Conservation (phyloP, 441 rosid genomes). For the Aleurites moluccanus region DNA sequence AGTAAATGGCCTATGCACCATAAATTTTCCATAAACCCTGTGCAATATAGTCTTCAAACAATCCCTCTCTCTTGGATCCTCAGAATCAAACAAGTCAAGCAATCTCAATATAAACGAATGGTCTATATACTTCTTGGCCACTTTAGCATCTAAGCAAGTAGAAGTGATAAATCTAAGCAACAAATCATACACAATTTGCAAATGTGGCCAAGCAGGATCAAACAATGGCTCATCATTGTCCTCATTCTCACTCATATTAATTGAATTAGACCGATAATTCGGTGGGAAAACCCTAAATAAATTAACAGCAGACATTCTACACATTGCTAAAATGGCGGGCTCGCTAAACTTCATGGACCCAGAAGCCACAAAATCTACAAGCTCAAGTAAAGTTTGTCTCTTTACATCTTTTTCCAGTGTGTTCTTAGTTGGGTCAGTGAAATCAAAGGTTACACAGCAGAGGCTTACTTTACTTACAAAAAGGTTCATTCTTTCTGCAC, state of each 20-base stretch:
- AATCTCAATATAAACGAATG: slow-evolving; percentile 77
- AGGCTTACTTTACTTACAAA: slow-evolving; percentile 84
- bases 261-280: slow-evolving; percentile 45
- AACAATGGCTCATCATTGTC: slow-evolving; percentile 75
- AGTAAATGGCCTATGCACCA: slow-evolving; percentile 89
- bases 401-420: slow-evolving; percentile 77
- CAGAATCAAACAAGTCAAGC: slow-evolving; percentile 82
- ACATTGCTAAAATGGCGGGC: slow-evolving; percentile 76
- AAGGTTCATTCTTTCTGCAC: slow-evolving; percentile 66
- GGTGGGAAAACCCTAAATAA: slow-evolving; percentile 78
- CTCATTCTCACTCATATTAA: slow-evolving; percentile 41
- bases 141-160: slow-evolving; percentile 65
- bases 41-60: slow-evolving; percentile 79
- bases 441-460: slow-evolving; percentile 83
- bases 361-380: slow-evolving; percentile 68
- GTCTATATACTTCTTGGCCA: slow-evolving; percentile 82
- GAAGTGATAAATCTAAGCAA: slow-evolving; percentile 75
- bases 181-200: slow-evolving; percentile 83
- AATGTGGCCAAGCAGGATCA: slow-evolving; percentile 88
- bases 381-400: slow-evolving; percentile 71
- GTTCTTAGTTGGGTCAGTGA: slow-evolving; percentile 70
- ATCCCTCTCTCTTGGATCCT: slow-evolving; percentile 91
- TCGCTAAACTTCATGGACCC: slow-evolving; percentile 67
- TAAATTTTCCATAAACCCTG: slow-evolving; percentile 76
- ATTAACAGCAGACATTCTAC: slow-evolving; percentile 88